Conservation (phyloP, 108 stramenopile species). For the Licmophora abbreviata region DNA sequence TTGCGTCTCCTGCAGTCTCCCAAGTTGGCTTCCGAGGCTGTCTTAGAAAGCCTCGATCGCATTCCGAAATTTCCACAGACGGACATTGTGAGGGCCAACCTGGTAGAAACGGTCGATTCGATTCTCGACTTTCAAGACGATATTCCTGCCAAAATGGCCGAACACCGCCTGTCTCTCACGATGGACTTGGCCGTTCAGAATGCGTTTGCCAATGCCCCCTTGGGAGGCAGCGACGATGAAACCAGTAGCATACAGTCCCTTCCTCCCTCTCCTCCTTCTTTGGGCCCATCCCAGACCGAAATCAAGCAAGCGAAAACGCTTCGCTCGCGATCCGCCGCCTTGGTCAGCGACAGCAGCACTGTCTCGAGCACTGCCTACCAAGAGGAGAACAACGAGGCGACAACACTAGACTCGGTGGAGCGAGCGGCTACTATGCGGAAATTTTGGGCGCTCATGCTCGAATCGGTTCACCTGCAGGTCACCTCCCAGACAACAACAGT, state of each 20-base stretch:
- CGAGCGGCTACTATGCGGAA: neutral
- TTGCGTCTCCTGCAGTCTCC: neutral
- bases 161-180: no score
- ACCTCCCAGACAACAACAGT: constrained; percentile 5
- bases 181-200: neutral
- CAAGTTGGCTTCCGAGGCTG: neutral
- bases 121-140: no score
- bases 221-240: neutral
- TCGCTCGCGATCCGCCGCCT: no score
- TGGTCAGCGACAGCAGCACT: neutral
- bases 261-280: no score
- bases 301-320: no score
- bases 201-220: neutral
- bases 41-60: neutral
- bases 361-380: neutral
- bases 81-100: neutral
- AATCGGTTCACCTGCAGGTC: constrained; percentile 2
- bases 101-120: neutral
- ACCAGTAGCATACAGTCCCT: neutral
- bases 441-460: constrained; percentile 3
- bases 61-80: neutral
- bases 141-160: no score
- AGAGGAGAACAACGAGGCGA: neutral
- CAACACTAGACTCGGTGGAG: neutral
- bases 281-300: no score